A percentile compares a stretch with the other conserved stretches of the same genome.
These are phyloP conservation scores for Scutellaria minor DNA, from an alignment of 257 asterid genomes.

Conservation along the genomic window DNA sequence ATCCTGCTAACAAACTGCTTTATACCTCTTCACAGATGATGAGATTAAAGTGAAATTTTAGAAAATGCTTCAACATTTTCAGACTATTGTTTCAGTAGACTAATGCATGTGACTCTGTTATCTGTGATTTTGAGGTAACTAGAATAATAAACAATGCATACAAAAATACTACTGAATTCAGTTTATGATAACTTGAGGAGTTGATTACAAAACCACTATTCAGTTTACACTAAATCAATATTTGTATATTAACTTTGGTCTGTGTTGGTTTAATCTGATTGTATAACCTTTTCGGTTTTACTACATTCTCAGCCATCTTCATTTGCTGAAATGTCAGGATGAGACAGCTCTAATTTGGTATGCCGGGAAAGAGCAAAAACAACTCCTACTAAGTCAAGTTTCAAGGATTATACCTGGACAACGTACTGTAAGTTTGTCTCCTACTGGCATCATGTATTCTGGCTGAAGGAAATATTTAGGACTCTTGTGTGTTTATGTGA, in stretches of 20 bases:
- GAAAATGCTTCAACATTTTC: conserved; percentile 10
- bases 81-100: background rate
- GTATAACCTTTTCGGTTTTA: background rate
- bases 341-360: conserved; percentile 70
- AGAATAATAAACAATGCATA: background rate
- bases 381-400: conserved; percentile 59
- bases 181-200: conserved; percentile 16
- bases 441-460: conserved; percentile 7
- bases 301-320: conserved; percentile 6
- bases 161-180: background rate
- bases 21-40: background rate
- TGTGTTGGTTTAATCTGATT: conserved; percentile 1
- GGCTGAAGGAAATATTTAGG: conserved; percentile 23
- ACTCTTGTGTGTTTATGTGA: background rate
- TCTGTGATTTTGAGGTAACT: background rate
- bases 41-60: background rate
- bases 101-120: conserved; percentile 22
- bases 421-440: conserved; percentile 65
- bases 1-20: conserved; percentile 8
- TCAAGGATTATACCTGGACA: conserved; percentile 80
- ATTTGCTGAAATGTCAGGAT: conserved; percentile 52
- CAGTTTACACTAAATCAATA: conserved; percentile 7
- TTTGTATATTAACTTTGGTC: conserved; percentile 1
- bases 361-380: conserved; percentile 65
- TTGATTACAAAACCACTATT: background rate